Evolutionary conservation across 495 filamentous ascomycete species (phyloP), one percentile per base, ranked within the genome.

Genomic region (Penicillium cosmopolitanum): DNA sequence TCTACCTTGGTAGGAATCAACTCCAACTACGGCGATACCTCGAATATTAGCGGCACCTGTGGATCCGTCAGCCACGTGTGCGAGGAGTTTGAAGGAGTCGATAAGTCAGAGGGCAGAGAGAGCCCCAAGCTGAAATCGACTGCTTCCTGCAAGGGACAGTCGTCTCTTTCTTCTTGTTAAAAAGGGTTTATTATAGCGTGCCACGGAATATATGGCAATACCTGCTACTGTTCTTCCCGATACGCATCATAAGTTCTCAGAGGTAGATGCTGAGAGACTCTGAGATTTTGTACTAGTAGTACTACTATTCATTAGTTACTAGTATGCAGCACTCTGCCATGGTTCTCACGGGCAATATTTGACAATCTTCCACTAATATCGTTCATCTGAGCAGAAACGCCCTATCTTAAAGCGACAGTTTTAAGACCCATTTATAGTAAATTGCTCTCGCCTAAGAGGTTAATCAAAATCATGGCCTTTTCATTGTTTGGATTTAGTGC

Each of bases 321-420:
- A 38, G 19, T 21, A 21, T 21, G 19, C 19, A 21, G 19, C 10
- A 38, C 35, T 38, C 13, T 15, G 35, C 13, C 3, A 38, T 38
- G 35, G 10, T 38, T 38, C 12, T 47, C 43, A 10, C 43, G 43
- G n/a, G 43, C 43, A 47, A 47, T 18, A 18, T 19, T n/a, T 16
- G 47, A 46, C 34, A 57, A 34, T 28, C 35, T 16, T 31, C 46
- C 55, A 31, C 51, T 51, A 19, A 57, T 43, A 42, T 57, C 47
- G 2, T 44, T 47, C 63, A 62, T 66, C 44, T 60, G 59, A 3
- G 38, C 51, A 5, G 56, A 57, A 19, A 62, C 44, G 2, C 53
- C 47, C 59, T 56, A 66, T 8, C 56, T 33, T 5, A 56, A 60
- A 9, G 53, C 55, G 6, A 62, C 40, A 21, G 59, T 66, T 23